Percentiles rank a stretch among this genome's conserved stretches.
These are phyloP conservation scores for Lepidium africanum DNA, from an alignment of 345 rosid genomes.

Conservation along the genomic window DNA sequence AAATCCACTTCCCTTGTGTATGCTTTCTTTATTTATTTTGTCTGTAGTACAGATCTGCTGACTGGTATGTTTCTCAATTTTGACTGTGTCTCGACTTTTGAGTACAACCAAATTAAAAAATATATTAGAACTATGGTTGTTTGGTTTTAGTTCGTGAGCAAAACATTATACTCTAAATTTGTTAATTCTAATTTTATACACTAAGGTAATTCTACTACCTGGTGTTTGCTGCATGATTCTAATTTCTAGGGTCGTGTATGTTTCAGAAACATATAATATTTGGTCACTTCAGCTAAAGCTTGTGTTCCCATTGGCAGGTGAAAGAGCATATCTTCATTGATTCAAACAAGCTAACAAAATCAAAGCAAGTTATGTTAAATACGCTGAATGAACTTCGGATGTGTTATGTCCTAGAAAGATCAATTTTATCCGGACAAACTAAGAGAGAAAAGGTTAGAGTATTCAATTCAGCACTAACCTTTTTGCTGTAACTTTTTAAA, in stretches of 20 bases:
- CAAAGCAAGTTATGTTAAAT: slow-evolving; percentile 76
- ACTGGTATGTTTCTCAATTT: background rate
- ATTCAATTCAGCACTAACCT: background rate
- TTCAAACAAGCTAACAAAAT: slow-evolving; percentile 67
- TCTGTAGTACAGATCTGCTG: background rate
- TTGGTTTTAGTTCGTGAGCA: background rate
- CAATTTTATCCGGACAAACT: slow-evolving; percentile 34
- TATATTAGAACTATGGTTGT: background rate
- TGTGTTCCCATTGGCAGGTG: slow-evolving; percentile 43
- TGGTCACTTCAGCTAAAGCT: slow-evolving; percentile 7
- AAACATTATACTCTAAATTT: background rate
- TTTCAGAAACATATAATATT: background rate
- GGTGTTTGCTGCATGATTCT: background rate
- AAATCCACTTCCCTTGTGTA: background rate
- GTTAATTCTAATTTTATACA: background rate
- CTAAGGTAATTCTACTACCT: background rate
- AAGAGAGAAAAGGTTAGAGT: slow-evolving; percentile 61
- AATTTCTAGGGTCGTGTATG: background rate
- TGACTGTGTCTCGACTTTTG: background rate
- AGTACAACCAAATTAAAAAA: background rate
- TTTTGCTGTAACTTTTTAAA: slow-evolving; percentile 3
- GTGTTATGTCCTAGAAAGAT: slow-evolving; percentile 56
- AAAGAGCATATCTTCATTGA: slow-evolving; percentile 61
- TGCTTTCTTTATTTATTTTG: background rate
- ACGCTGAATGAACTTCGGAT: slow-evolving; percentile 82